Evolutionary conservation across 2,329 filamentous ascomycete species (phyloP).

Genomic region (Calonectria henricotiae): DNA sequence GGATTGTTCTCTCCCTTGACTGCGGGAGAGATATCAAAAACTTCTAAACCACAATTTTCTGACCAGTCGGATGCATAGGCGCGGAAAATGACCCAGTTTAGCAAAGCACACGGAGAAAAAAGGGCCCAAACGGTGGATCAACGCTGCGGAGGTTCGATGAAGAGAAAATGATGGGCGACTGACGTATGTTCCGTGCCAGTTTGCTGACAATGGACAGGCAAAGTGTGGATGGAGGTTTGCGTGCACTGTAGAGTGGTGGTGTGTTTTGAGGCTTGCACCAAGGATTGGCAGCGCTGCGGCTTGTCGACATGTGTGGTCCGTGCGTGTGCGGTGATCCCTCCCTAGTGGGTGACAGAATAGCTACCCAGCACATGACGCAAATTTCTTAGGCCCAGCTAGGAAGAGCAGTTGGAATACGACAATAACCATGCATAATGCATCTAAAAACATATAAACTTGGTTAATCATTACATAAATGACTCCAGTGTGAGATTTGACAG

Average conservation of each 20-base stretch:
- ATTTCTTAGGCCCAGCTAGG: background rate
- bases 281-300: conserved; percentile 9
- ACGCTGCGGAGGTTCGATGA: background rate
- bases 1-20: background rate
- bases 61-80: conserved; percentile 7
- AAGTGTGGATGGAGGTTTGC: conserved; percentile 22
- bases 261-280: conserved; percentile 10
- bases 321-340: conserved; percentile 1
- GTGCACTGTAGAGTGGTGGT: conserved; percentile 15
- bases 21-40: conserved; percentile 2
- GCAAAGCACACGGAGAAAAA: background rate
- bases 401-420: background rate
- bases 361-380: conserved; percentile 13
- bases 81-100: background rate
- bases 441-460: no score
- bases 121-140: background rate
- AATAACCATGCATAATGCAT: no score
- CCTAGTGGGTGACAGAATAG: conserved; percentile 10
- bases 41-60: conserved; percentile 18
- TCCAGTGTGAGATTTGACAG: background rate
- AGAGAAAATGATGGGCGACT: conserved; percentile 14
- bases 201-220: conserved; percentile 11
- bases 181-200: conserved; percentile 13
- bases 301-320: background rate
- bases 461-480: background rate